These are phyloP conservation scores for Phytophthora colocasiae DNA, from an alignment of 352 stramenopile genomes.

Conservation along the genomic window DNA sequence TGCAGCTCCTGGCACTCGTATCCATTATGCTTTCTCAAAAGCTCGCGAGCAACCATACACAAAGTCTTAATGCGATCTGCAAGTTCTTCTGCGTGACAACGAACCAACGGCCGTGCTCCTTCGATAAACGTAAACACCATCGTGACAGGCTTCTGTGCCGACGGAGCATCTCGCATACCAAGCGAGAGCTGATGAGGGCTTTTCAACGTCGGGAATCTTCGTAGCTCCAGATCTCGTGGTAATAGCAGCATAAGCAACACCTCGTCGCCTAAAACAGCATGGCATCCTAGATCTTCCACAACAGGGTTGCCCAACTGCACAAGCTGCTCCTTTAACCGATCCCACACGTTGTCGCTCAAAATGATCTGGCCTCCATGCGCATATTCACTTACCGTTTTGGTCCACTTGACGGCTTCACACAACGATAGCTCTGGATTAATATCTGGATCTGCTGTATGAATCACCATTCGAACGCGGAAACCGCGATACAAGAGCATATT, in stretches of 20 bases:
- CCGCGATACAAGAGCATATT: slow-evolving; percentile 83
- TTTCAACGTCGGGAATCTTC: slow-evolving; percentile 77
- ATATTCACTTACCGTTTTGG: slow-evolving; percentile 85
- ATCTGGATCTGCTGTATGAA: slow-evolving; percentile 75
- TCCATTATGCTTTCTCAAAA: slow-evolving; percentile 83
- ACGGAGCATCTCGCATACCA: slow-evolving; percentile 85
- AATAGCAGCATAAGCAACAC: slow-evolving; percentile 85
- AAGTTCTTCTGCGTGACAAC: slow-evolving; percentile 83
- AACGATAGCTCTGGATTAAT: slow-evolving; percentile 65
- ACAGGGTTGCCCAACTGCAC: slow-evolving; percentile 88
- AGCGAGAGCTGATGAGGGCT: slow-evolving; percentile 76
- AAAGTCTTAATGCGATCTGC: slow-evolving; percentile 87
- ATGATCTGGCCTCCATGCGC: slow-evolving; percentile 87
- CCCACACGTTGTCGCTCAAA: slow-evolving; percentile 86
- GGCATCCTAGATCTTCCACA: slow-evolving; percentile 85
- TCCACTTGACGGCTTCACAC: slow-evolving; percentile 84
- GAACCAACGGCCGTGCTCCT: slow-evolving; percentile 80
- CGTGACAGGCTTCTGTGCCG: slow-evolving; percentile 77
- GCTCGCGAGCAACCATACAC: slow-evolving; percentile 76
- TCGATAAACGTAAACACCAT: slow-evolving; percentile 93
- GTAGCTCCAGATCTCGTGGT: slow-evolving; percentile 77
- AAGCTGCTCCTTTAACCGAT: slow-evolving; percentile 87
- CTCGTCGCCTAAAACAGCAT: slow-evolving; percentile 75
- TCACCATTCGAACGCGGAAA: slow-evolving; percentile 89
- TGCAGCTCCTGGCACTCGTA: slow-evolving; percentile 91